phyloP scores from a whole-genome alignment of 176 grass and related monocot species.

The Aechmea fasciata region DNA sequence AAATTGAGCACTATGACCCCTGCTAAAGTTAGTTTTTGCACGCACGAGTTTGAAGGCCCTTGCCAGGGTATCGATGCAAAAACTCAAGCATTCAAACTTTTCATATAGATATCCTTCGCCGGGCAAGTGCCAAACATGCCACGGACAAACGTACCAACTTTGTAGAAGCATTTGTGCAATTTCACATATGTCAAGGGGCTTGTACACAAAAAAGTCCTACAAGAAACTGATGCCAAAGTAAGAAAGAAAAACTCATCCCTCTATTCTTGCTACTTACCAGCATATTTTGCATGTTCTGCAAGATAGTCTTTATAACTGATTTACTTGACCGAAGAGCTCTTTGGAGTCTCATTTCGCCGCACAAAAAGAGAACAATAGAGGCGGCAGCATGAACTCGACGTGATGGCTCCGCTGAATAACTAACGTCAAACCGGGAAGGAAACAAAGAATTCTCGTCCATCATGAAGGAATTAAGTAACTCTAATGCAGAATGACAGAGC shows the following conservation, averaged over 20 bases:
- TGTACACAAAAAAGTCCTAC: neutral
- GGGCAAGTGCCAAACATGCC: too few relatives aligned
- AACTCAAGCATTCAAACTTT: too few relatives aligned
- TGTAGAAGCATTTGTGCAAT: too few relatives aligned
- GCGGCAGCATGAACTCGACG: neutral
- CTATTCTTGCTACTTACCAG: neutral
- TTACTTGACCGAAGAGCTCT: neutral
- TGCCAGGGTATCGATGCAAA: too few relatives aligned
- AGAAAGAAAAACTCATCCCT: neutral
- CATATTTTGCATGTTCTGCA: neutral
- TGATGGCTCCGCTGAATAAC: neutral
- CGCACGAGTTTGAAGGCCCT: too few relatives aligned
- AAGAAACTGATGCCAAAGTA: neutral
- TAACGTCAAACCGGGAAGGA: neutral
- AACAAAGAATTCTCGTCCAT: neutral
- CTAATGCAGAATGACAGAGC: neutral
- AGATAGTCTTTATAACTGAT: neutral
- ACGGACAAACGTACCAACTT: too few relatives aligned
- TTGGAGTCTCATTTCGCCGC: neutral
- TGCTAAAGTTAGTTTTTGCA: too few relatives aligned
- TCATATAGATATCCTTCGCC: too few relatives aligned
- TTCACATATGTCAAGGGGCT: too few relatives aligned
- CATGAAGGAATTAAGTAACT: neutral
- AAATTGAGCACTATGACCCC: too few relatives aligned
- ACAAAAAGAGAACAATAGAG: neutral